Evolutionary conservation across 805 yeast species (phyloP), one percentile per base, ranked within the genome.

Genomic region (Nakazawaea anatomiae): DNA sequence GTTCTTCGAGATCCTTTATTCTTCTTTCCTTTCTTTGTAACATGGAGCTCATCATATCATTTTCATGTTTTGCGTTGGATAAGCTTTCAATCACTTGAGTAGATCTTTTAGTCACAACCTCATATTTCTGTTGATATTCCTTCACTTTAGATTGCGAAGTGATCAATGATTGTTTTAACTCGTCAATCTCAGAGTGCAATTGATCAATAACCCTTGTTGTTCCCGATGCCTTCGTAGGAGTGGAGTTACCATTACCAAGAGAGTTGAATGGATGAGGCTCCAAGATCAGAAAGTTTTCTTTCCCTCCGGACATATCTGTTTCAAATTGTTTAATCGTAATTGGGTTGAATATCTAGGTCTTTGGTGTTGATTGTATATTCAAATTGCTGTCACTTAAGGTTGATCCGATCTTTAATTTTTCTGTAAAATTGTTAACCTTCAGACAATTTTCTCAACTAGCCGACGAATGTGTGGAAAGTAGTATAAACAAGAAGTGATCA

Each of bases 31-130:
- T 86, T 48, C 95, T 71, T 54, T 77, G 80, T 52, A 88, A 67
- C 55, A 87, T 68, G 1, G 89, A 81, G 58, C 78, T 83, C 42
- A 85, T 72, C 70, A 84, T 84, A 55, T 87, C 90, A 58, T 84
- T 84, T 59, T 89, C 92, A 63, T 86, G 91, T 64, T 85, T 85
- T 39, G 86, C 71, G 55, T 82, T 83, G 32, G 89, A 80, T 54
- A 83, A 65, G 64, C 83, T 87, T 58, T 83, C 89, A 36, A 80
- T 74, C 48, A 77, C 69, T 50, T 75, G 69, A 57, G 78, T 82
- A 58, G 82, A 70, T 65, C 79, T 73, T 59, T 73, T 66, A 55
- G 74, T 57, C 48, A 74, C 59, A 31, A 74, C 67, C 47, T 78
- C 73, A 58, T 74, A 69, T 54, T 82, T 78, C 63, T 80, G 81